Conservation (phyloP, 805 yeast species). For the Wickerhamomyces pijperi region DNA sequence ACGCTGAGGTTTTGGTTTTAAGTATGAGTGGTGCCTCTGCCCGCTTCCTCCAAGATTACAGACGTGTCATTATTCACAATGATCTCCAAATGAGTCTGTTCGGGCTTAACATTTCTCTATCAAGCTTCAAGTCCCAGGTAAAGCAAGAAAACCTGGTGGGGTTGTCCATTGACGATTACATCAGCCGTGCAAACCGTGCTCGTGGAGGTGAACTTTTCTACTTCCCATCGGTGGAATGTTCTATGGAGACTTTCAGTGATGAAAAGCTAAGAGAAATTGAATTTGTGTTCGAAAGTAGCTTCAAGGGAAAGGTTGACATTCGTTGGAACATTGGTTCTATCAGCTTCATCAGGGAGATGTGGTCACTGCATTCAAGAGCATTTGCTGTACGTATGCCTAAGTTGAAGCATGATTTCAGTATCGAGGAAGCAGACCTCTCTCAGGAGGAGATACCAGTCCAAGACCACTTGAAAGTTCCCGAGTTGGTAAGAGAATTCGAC, state of each 20-base stretch:
- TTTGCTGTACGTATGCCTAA: slow-evolving; percentile 47
- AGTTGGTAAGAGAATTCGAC: slow-evolving; percentile 33
- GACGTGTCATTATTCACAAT: slow-evolving; percentile 30
- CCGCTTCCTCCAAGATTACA: slow-evolving; percentile 36
- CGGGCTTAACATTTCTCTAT: slow-evolving; percentile 57
- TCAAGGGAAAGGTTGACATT: slow-evolving; percentile 85
- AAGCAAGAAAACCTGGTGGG: slow-evolving; percentile 36
- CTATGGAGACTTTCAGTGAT: slow-evolving; percentile 67
- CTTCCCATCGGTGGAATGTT: slow-evolving; percentile 64
- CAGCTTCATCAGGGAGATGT: slow-evolving; percentile 85
- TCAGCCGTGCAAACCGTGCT: slow-evolving; percentile 43
- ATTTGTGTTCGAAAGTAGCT: slow-evolving; percentile 56
- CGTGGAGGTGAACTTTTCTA: slow-evolving; percentile 72
- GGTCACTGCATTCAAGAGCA: slow-evolving; percentile 74
- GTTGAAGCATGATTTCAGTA: neutral
- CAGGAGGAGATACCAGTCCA: slow-evolving; percentile 24
- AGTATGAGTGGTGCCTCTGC: slow-evolving; percentile 44
- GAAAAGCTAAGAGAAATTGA: slow-evolving; percentile 43
- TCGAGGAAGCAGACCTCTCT: slow-evolving; percentile 9
- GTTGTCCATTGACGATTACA: slow-evolving; percentile 43
- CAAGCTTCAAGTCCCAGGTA: slow-evolving; percentile 40
- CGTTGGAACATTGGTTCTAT: slow-evolving; percentile 92
- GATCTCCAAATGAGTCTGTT: slow-evolving; percentile 49
- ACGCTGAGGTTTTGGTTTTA: slow-evolving; percentile 61
- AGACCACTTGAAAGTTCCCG: slow-evolving; percentile 35